Percentiles rank a stretch among this genome's conserved stretches.
Evolutionary conservation across 352 stramenopile species (phyloP).

Genomic region (Globisporangium carolinianum): DNA sequence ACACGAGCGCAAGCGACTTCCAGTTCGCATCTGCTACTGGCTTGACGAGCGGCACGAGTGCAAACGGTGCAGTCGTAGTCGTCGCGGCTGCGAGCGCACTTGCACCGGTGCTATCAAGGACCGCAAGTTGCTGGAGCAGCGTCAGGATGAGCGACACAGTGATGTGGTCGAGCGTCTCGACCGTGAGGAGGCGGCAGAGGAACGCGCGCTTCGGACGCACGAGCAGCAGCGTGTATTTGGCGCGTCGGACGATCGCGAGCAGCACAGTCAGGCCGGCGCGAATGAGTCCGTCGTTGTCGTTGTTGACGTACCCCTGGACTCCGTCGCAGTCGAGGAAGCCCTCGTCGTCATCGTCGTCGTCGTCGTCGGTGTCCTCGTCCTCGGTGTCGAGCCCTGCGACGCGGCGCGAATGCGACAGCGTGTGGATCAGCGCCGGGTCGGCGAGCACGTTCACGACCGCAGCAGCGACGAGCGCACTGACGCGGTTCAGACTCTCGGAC

Average conservation of each 20-base stretch:
- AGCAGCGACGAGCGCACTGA: slow-evolving; percentile 36
- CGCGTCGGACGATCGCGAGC: slow-evolving; percentile 57
- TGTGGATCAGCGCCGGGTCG: slow-evolving; percentile 45
- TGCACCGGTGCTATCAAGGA: slow-evolving; percentile 26
- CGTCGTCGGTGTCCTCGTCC: slow-evolving; percentile 22
- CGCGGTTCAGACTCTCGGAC: slow-evolving; percentile 54
- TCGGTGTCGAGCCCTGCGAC: slow-evolving; percentile 16
- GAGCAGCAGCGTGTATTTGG: slow-evolving; percentile 60
- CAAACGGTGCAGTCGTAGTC: background rate
- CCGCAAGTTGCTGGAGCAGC: slow-evolving; percentile 56
- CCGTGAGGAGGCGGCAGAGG: slow-evolving; percentile 59
- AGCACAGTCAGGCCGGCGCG: slow-evolving; percentile 61
- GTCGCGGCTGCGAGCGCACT: slow-evolving; percentile 11
- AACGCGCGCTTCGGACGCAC: slow-evolving; percentile 65
- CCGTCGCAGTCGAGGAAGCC: slow-evolving; percentile 45
- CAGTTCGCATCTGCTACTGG: slow-evolving; percentile 47
- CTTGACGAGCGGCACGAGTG: slow-evolving; percentile 13
- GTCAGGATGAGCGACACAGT: slow-evolving; percentile 57
- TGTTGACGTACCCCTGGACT: slow-evolving; percentile 50
- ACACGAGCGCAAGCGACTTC: slow-evolving; percentile 63
- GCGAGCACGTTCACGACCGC: slow-evolving; percentile 54
- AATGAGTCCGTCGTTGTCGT: slow-evolving; percentile 57
- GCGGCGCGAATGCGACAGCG: slow-evolving; percentile 24
- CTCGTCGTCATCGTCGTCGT: slow-evolving; percentile 22
- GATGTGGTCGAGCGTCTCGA: slow-evolving; percentile 71